phyloP scores from a whole-genome alignment of 2,329 filamentous ascomycete genomes.

The Mycosphaerella sp. region DNA sequence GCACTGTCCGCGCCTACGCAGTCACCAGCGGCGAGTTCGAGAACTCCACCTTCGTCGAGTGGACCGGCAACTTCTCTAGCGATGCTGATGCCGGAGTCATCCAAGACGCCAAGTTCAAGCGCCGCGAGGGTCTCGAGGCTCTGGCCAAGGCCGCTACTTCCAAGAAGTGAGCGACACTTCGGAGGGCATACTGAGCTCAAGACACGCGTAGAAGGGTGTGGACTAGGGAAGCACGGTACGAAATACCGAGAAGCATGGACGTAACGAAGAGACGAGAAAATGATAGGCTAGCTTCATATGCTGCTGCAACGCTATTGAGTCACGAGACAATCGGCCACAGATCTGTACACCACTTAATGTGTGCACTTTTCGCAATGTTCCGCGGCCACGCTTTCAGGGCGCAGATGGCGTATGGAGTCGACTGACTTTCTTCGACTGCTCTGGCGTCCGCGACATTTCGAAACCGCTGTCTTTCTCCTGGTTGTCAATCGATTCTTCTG shows the following conservation, averaged over 20 bases:
- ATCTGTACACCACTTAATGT: background rate
- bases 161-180: slow-evolving; percentile 23
- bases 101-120: slow-evolving; percentile 72
- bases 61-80: slow-evolving; percentile 61
- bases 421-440: background rate
- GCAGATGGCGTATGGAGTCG: background rate
- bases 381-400: background rate
- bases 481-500: background rate
- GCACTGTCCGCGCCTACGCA: slow-evolving; percentile 59
- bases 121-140: slow-evolving; percentile 62
- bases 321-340: background rate
- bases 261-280: slow-evolving; percentile 8
- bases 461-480: background rate
- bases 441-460: background rate
- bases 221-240: background rate
- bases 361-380: background rate
- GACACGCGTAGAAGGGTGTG: background rate
- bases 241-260: slow-evolving; percentile 10
- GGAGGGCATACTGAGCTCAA: background rate
- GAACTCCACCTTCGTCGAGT: slow-evolving; percentile 61
- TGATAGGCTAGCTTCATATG: background rate
- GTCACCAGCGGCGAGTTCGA: slow-evolving; percentile 61
- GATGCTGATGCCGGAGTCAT: slow-evolving; percentile 64
- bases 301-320: background rate
- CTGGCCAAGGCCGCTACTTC: slow-evolving; percentile 44